Base-by-base conservation (phyloP, 495 filamentous ascomycete species). In the Gamarada debralockiae region DNA sequence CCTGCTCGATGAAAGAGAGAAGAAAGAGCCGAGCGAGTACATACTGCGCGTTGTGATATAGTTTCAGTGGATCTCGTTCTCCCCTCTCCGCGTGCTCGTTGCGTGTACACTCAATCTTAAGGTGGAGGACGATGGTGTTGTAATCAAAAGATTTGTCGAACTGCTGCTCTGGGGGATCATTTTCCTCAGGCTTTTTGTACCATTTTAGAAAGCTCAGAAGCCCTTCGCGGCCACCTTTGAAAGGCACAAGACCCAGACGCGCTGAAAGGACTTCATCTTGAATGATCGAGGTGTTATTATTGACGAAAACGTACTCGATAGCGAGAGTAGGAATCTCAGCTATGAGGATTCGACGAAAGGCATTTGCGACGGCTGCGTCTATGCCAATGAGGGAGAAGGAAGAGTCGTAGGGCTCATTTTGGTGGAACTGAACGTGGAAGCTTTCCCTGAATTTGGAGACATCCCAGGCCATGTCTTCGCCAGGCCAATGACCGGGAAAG, bases 331-430 rank as follows among this genome's bases (percentile, higher is more conserved):
- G 91, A 33, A 99, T 86, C 69, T 99, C 95, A 49, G 93, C 85
- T 71, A 99, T 85, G 54, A 97, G 79, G 62, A 99, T 97, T 41
- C 95, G 89, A 58, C 95, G 93, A 77, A 97, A 96, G 62, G 95
- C 95, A 69, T 99, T 99, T 58, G 95, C 91, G 64, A 99, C 85
- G 49, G 87, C 80, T 58, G 95, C 92, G 63, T 99, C 92, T 57
- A 92, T 68, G 62, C 91, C 90, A 65, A 95, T 84, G 58, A 97
- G 81, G 18, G 91, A 96, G 75, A 97, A 97, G 29, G 85, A 83
- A 52, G 86, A 68, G 60, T 95, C 85, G 66, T 79, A 76, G 36
- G 78, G 78, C 25, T 83, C 75, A 67, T 90, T 90, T 46, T 86
- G 75, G 77, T 96, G 87, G 70, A 95, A 93, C 64, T 90, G 73